phyloP scores from a whole-genome alignment of 768 basidiomycete genomes.

The Rhizopogon vesiculosus region DNA sequence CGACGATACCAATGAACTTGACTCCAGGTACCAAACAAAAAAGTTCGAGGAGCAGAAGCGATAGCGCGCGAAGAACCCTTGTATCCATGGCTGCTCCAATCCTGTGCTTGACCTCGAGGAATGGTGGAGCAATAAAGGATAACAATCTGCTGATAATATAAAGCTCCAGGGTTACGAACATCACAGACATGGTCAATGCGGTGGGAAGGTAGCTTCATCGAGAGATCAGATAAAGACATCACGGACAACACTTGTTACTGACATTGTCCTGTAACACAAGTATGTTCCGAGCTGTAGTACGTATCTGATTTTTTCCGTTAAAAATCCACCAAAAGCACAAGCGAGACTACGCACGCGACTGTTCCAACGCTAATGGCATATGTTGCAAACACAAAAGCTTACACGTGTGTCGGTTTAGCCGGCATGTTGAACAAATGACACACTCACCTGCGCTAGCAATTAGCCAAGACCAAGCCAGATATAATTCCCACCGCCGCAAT shows the following conservation, averaged over 20 bases:
- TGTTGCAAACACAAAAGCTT: slow-evolving; percentile 36
- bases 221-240: not conserved
- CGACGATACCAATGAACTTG: slow-evolving; percentile 29
- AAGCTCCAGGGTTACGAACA: slow-evolving; percentile 33
- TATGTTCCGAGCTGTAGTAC: slow-evolving; percentile 16
- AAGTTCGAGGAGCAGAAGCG: slow-evolving; percentile 39
- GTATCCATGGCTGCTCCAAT: slow-evolving; percentile 22
- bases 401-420: not conserved
- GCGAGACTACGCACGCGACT: slow-evolving; percentile 22
- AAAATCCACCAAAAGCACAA: not conserved
- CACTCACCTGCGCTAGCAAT: slow-evolving; percentile 31
- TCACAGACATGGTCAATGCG: slow-evolving; percentile 29
- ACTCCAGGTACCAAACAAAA: slow-evolving; percentile 35
- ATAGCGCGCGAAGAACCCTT: slow-evolving; percentile 28
- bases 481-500: slow-evolving; percentile 27
- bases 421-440: not conserved
- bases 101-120: slow-evolving; percentile 13
- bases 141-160: slow-evolving; percentile 33
- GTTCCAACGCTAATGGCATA: slow-evolving; percentile 35
- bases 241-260: not conserved
- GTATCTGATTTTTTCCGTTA: slow-evolving; percentile 10
- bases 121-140: slow-evolving; percentile 19
- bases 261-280: slow-evolving; percentile 24
- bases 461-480: slow-evolving; percentile 25
- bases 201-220: slow-evolving; percentile 34